Evolutionary conservation across 164 flowering plant genomes (phyloP).

Genomic region (Annona squamosa): DNA sequence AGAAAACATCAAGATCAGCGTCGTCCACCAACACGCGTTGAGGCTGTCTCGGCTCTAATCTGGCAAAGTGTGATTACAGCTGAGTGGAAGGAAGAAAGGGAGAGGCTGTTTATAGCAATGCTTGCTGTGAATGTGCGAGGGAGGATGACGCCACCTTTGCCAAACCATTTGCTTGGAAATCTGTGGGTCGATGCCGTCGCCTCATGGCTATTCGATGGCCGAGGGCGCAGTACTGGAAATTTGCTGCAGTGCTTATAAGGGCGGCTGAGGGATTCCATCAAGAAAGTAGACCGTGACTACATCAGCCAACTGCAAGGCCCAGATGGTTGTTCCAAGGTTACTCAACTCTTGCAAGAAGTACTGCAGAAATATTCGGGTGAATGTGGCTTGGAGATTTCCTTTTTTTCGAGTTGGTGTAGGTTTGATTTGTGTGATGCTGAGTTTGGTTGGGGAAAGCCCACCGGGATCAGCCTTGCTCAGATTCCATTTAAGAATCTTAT

Average conservation of each 20-base stretch:
- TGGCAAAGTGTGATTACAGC: conserved; percentile 5
- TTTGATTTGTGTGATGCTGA: conserved; percentile 27
- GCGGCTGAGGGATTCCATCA: conserved; percentile 7
- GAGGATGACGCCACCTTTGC: conserved; percentile 23
- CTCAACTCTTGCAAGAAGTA: background rate
- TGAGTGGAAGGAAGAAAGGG: background rate
- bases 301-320: background rate
- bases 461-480: conserved; percentile 16
- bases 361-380: background rate
- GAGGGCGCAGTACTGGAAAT: background rate
- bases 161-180: conserved; percentile 35
- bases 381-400: conserved; percentile 4
- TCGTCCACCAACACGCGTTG: background rate
- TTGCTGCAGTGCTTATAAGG: conserved; percentile 7
- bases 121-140: conserved; percentile 36
- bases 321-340: background rate
- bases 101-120: conserved; percentile 13
- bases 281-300: conserved; percentile 10
- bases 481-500: conserved; percentile 7
- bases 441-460: conserved; percentile 44
- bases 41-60: background rate
- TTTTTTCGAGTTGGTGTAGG: conserved; percentile 25
- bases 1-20: background rate
- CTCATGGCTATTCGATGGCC: background rate
- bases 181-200: conserved; percentile 3